A percentile compares a stretch with the other conserved stretches of the same genome.
Conservation (phyloP, 2,329 filamentous ascomycete species). For the Orbilia quercus region DNA sequence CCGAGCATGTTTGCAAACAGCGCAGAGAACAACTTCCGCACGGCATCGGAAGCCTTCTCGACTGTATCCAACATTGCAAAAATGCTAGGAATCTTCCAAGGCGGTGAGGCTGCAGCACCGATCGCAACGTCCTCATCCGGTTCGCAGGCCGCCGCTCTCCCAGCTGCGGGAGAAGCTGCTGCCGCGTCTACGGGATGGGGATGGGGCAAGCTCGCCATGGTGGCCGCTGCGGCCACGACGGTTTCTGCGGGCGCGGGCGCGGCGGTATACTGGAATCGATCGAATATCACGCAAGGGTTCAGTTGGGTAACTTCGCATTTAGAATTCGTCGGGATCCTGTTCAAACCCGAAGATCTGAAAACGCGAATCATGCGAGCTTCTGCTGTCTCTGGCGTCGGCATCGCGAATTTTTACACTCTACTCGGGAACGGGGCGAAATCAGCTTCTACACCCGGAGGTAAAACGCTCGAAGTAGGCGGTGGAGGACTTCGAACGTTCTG, state of each 20-base stretch:
- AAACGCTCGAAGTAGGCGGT: slow-evolving; percentile 69
- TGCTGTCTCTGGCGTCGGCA: slow-evolving; percentile 76
- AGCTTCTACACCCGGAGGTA: slow-evolving; percentile 65
- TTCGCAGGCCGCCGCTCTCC: slow-evolving; percentile 65
- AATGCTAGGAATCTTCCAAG: slow-evolving; percentile 55
- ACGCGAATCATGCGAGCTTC: slow-evolving; percentile 76
- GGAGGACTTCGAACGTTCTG: slow-evolving; percentile 87
- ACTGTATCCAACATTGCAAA: slow-evolving; percentile 69
- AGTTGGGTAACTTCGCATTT: slow-evolving; percentile 89
- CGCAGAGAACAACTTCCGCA: slow-evolving; percentile 86
- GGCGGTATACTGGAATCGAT: slow-evolving; percentile 85
- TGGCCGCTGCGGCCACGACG: slow-evolving; percentile 81
- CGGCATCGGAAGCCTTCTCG: slow-evolving; percentile 76
- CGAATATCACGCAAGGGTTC: slow-evolving; percentile 80
- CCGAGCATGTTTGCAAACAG: slow-evolving; percentile 85
- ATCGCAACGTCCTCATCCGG: slow-evolving; percentile 63
- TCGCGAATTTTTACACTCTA: slow-evolving; percentile 86
- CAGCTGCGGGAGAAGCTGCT: slow-evolving; percentile 60
- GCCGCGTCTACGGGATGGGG: slow-evolving; percentile 72
- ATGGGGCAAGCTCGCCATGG: slow-evolving; percentile 82
- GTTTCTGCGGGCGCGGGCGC: slow-evolving; percentile 84
- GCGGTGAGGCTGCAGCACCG: slow-evolving; percentile 59
- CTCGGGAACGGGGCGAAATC: slow-evolving; percentile 76
- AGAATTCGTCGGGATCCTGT: slow-evolving; percentile 90
- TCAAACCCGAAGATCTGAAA: slow-evolving; percentile 82